Base-by-base conservation (phyloP, 495 filamentous ascomycete genomes). In the Chaetomidium leptoderma region DNA sequence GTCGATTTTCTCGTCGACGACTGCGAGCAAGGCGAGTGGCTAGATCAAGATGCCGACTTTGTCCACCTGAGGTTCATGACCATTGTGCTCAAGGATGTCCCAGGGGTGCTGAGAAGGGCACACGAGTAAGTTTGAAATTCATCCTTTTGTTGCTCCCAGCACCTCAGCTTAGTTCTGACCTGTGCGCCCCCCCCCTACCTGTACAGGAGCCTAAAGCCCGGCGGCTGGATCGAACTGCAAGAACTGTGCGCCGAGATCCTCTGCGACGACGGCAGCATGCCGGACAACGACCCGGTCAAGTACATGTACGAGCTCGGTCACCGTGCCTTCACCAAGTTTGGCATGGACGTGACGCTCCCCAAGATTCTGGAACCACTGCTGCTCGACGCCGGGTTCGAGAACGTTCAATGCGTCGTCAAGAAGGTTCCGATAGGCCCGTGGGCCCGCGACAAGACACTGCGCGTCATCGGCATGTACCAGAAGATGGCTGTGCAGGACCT, bases 391-490 rank as follows among this genome's bases (percentile, higher is more conserved):
- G 85, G 86, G 0, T 89, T 86, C 56, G 72, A 76, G 7, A 79
- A 86, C 60, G 74, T 87, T 14, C 66, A 80, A 19, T 74, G 80
- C 54, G 68, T 70, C 23, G 56, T 76, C 14, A 74, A 71, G 53
- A 82, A 82, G 61, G 70, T 81, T 19, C 84, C 84, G 0, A 74
- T 73, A 27, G 84, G 83, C 30, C 66, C 74, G 6, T 85, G 82
- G 83, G 74, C 83, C 0, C 71, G 72, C 45, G 79, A 86, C 50
- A 72, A 72, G 37, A 72, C 72, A n/a, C 62, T 85, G 58, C 81
- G 81, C 56, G 64, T 81, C 57, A 73, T 86, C 24, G 84, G 85
- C 16, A 43, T 72, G 45, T 74, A 74, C 48, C 69, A 68, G 36
- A 68, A 70, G 59, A 78, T 76, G 63, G 78, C 81, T 30, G 60